A percentile compares a stretch with the other conserved stretches of the same genome.
These are phyloP conservation scores for Hypocreales sp. DNA, from an alignment of 2,329 filamentous ascomycete genomes.

Conservation along the genomic window DNA sequence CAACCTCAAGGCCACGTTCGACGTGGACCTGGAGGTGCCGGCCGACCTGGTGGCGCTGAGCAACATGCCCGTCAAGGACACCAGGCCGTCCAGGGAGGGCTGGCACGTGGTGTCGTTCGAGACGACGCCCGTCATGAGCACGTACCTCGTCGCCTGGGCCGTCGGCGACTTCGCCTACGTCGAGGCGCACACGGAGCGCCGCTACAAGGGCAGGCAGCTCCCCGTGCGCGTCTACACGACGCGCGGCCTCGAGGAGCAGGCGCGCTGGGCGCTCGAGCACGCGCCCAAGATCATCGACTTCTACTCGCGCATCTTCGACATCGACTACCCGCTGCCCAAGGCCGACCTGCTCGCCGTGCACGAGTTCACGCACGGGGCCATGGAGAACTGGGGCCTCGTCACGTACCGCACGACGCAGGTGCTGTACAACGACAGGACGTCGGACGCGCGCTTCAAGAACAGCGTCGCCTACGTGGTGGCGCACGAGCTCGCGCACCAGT, in stretches of 20 bases:
- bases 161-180: slow-evolving; percentile 95
- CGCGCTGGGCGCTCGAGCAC: slow-evolving; percentile 75
- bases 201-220: slow-evolving; percentile 80
- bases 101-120: slow-evolving; percentile 68
- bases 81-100: slow-evolving; percentile 41
- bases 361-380: slow-evolving; percentile 77
- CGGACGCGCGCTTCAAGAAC: slow-evolving; percentile 82
- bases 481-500: slow-evolving; percentile 94
- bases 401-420: slow-evolving; percentile 93
- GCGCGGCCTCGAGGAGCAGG: slow-evolving; percentile 84
- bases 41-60: slow-evolving; percentile 77
- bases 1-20: slow-evolving; percentile 90
- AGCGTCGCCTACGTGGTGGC: slow-evolving; percentile 92
- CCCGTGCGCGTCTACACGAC: slow-evolving; percentile 95
- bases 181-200: slow-evolving; percentile 75
- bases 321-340: slow-evolving; percentile 89
- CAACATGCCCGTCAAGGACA: slow-evolving; percentile 84
- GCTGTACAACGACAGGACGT: slow-evolving; percentile 86
- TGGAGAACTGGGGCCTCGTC: slow-evolving; percentile 95
- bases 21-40: slow-evolving; percentile 84
- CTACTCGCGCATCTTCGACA: slow-evolving; percentile 87
- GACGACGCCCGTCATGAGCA: slow-evolving; percentile 79
- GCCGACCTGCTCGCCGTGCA: slow-evolving; percentile 82
- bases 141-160: slow-evolving; percentile 82
- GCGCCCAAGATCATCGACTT: slow-evolving; percentile 90